Conservation (phyloP, 176 grass and related monocot genomes). For the Bothriochloa decipiens region DNA sequence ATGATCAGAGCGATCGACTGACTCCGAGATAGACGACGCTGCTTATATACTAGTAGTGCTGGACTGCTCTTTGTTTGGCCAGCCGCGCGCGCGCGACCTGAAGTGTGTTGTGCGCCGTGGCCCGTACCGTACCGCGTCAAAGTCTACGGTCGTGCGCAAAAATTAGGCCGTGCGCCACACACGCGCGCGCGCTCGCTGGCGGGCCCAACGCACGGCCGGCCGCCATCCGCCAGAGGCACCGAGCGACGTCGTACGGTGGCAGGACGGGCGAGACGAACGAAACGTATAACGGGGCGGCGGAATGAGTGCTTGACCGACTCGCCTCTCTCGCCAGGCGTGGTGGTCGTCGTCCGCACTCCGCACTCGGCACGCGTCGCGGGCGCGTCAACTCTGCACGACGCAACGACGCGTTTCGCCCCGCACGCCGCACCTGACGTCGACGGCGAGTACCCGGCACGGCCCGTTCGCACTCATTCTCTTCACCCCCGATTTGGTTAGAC, state of each 20-base stretch:
- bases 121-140: neutral
- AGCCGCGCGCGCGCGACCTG: neutral
- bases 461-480: neutral
- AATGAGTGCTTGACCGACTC: too few relatives aligned
- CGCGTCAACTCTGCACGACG: neutral
- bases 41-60: slow-evolving; percentile 13
- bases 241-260: neutral
- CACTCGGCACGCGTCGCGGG: neutral
- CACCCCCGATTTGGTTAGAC: neutral
- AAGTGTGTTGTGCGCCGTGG: neutral
- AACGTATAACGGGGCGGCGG: neutral
- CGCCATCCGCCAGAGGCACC: neutral
- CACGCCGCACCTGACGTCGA: neutral
- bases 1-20: neutral
- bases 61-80: neutral
- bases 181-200: neutral
- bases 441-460: neutral
- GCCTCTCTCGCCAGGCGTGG: too few relatives aligned
- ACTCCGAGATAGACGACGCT: neutral
- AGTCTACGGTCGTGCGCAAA: neutral
- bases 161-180: slow-evolving; percentile 40
- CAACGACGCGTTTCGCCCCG: neutral
- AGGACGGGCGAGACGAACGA: neutral
- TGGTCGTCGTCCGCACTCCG: neutral
- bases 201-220: too few relatives aligned